Evolutionary conservation across 495 filamentous ascomycete species (phyloP).

Genomic region (Xylaria palmicola): DNA sequence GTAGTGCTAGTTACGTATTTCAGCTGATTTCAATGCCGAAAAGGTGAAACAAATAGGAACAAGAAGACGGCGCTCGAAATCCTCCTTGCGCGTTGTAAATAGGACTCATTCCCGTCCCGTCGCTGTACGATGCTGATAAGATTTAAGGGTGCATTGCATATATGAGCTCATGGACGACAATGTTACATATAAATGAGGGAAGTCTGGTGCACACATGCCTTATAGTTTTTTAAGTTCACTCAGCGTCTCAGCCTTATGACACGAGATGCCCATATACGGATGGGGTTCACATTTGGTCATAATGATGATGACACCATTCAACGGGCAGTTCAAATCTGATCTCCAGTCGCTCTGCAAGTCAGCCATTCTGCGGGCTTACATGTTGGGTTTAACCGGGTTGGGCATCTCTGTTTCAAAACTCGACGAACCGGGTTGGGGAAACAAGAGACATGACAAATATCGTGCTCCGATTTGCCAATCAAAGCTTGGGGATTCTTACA

Average conservation of each 20-base stretch:
- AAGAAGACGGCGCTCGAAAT: no score
- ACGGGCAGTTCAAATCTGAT: no score
- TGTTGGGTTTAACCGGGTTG: not conserved
- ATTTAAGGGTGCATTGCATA: no score
- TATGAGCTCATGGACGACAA: no score
- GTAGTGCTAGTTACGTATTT: no score
- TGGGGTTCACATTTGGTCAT: not conserved
- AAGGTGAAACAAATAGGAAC: no score
- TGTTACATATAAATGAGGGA: no score
- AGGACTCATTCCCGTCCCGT: no score
- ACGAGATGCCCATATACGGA: not conserved
- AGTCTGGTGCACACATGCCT: not conserved
- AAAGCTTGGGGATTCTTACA: not conserved
- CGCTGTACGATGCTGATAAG: no score
- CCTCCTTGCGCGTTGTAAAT: no score
- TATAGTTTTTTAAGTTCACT: not conserved
- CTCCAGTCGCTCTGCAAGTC: no score
- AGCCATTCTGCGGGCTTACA: not conserved
- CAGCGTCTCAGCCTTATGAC: not conserved
- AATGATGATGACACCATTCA: not conserved
- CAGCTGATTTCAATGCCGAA: no score
- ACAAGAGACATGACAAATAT: not conserved
- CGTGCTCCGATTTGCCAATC: conserved; percentile 1
- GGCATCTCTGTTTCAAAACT: not conserved
- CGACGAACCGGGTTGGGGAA: not conserved